A percentile compares a stretch with the other conserved stretches of the same genome.
phyloP scores from a whole-genome alignment of 2,329 filamentous ascomycete genomes.

The Epichloe coenophiala region DNA sequence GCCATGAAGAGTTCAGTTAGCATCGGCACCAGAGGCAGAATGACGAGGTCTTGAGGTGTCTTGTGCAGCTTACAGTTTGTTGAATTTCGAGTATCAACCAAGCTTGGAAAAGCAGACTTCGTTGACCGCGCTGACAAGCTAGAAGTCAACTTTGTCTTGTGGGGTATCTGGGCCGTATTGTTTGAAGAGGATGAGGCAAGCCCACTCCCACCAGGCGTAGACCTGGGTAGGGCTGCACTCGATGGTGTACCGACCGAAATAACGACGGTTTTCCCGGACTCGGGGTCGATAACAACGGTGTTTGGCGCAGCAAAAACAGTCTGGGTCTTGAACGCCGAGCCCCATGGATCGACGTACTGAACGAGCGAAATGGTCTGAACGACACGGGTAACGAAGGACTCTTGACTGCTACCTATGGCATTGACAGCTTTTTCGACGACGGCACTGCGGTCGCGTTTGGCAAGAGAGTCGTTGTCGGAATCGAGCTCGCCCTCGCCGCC shows the following conservation, averaged over 20 bases:
- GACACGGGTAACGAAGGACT: constrained; percentile 28
- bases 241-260: constrained; percentile 14
- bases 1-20: no score
- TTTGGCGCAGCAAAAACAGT: constrained; percentile 27
- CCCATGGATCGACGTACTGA: constrained; percentile 35
- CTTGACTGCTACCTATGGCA: not conserved
- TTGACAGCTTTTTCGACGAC: constrained; percentile 7
- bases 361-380: constrained; percentile 43
- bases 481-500: constrained; percentile 8
- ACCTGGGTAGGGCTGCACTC: constrained; percentile 12
- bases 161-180: not conserved
- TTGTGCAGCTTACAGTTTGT: constrained; percentile 11
- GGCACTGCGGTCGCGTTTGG: constrained; percentile 6
- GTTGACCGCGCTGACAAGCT: constrained; percentile 7
- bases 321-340: constrained; percentile 29
- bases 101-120: constrained; percentile 6
- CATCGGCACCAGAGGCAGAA: not conserved
- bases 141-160: constrained; percentile 6
- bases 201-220: constrained; percentile 11
- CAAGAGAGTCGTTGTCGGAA: constrained; percentile 4
- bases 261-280: constrained; percentile 23
- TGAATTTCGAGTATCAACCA: constrained; percentile 10
- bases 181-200: constrained; percentile 7
- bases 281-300: constrained; percentile 23
- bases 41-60: not conserved